phyloP scores from a whole-genome alignment of 345 rosid species.

The Pugionium cornutum region DNA sequence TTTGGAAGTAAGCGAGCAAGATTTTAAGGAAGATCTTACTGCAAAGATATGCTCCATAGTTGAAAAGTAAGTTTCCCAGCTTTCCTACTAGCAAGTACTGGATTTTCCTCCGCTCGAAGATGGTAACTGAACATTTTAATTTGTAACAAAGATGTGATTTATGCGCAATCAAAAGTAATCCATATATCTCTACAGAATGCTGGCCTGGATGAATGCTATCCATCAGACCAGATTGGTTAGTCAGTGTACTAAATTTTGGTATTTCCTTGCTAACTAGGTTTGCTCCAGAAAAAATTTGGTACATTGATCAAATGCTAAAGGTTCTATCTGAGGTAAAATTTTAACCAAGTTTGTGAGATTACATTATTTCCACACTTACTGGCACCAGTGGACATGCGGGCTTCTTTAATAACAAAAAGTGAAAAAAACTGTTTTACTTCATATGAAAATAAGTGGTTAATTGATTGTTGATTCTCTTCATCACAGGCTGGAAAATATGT shows the following conservation, averaged over 20 bases:
- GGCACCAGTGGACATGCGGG: constrained; percentile 14
- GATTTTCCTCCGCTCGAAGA: constrained; percentile 14
- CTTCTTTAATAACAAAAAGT: neutral
- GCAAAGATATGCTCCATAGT: constrained; percentile 94
- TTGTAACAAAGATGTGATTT: constrained; percentile 6
- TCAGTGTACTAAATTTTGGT: constrained; percentile 33
- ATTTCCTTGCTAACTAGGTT: constrained; percentile 59
- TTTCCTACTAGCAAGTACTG: constrained; percentile 22
- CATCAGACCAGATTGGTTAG: constrained; percentile 11
- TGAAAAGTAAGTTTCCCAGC: constrained; percentile 72
- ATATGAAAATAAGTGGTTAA: constrained; percentile 6
- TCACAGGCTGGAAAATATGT: constrained; percentile 93
- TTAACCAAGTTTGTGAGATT: constrained; percentile 11
- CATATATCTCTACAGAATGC: constrained; percentile 14
- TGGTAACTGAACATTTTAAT: constrained; percentile 22
- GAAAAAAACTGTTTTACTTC: neutral
- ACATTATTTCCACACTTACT: neutral
- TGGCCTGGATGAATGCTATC: constrained; percentile 24
- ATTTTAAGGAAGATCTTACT: constrained; percentile 92
- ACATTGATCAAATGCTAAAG: constrained; percentile 98
- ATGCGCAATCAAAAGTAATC: constrained; percentile 18
- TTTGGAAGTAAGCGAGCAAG: constrained; percentile 92
- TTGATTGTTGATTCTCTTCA: constrained; percentile 38
- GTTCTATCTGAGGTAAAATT: constrained; percentile 87
- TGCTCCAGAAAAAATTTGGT: constrained; percentile 94